Base-by-base conservation (phyloP, 2,329 filamentous ascomycete species). In the Sclerotiophoma versabilis region DNA sequence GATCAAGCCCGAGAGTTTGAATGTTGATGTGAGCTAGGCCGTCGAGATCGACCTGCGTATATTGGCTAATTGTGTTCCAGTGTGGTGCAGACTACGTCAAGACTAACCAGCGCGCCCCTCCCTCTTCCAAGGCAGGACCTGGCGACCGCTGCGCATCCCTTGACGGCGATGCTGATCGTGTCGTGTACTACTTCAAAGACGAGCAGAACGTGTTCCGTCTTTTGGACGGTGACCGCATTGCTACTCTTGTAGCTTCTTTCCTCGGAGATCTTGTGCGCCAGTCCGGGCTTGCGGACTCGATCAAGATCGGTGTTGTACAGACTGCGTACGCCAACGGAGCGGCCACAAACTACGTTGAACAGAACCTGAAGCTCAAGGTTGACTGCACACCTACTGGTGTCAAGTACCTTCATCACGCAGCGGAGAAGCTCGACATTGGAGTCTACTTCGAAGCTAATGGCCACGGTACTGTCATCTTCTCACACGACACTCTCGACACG, bases 371-470 rank as follows among this genome's bases (percentile, higher is more conserved):
- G 69, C 86, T 99, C 34, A 93, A 93, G 42, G 91, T 96, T 19
- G 88, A 96, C 54, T 96, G 91, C 83, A 98, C 95, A 1, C 88
- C 92, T 12, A 99, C 95, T 0, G 95, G 95, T 63, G 95, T 99
- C 58, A 99, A 99, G 82, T 91, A 97, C 77, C 84, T 99, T 59
- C 95, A 99, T 78, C 95, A 98, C 72, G 95, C 92, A n/a, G 95
- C 95, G 32, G 87, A 91, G 69, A 91, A 93, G 63, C 96, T 96
- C 67, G 95, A 99, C 69, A 88, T 98, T 49, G 95, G 95, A 52
- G 92, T 98, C 46, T 99, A 99, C 80, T 99, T 99, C 70, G 95
- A 99, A 80, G 95, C 95, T 62, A 99, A 99, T 73, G 95, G 95
- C 25, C 95, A 99, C 76, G 95, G 95, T 62, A 99, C 95, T 9